phyloP scores from a whole-genome alignment of 179 eudicot species.

The Beta corolliflora region DNA sequence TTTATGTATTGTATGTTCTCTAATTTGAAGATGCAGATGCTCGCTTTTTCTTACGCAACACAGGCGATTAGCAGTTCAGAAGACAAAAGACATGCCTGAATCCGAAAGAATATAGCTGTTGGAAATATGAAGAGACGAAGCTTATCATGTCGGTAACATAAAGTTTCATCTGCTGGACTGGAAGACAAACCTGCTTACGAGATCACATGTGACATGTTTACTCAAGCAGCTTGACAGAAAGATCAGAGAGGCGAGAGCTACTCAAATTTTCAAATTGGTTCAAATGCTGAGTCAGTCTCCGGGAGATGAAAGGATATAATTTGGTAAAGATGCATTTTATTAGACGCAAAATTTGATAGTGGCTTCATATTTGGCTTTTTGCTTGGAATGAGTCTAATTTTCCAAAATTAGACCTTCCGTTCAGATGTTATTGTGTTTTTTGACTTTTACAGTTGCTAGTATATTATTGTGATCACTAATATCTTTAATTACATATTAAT shows the following conservation, averaged over 20 bases:
- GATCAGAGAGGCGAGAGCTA: neutral
- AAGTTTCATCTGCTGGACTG: too few species aligned
- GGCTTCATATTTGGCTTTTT: constrained; percentile 5
- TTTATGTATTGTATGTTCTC: neutral
- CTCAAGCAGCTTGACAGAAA: neutral
- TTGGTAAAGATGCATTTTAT: constrained; percentile 13
- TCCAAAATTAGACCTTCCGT: too few species aligned
- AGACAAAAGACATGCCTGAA: constrained; percentile 6
- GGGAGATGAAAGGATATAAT: neutral
- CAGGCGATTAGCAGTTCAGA: neutral
- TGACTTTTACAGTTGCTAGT: too few species aligned
- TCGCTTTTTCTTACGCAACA: neutral
- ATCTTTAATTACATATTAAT: too few species aligned
- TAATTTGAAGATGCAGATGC: neutral
- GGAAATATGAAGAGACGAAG: neutral
- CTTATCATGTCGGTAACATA: too few species aligned
- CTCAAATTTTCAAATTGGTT: neutral
- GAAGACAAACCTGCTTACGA: neutral
- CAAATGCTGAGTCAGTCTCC: neutral
- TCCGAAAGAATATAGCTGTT: neutral
- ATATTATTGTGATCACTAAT: too few species aligned
- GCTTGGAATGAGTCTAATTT: neutral
- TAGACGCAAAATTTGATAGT: constrained; percentile 15
- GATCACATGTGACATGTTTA: neutral
- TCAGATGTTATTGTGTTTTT: too few species aligned